Base-by-base conservation (phyloP, 2,329 filamentous ascomycete species). In the Sarocladium kiliense region DNA sequence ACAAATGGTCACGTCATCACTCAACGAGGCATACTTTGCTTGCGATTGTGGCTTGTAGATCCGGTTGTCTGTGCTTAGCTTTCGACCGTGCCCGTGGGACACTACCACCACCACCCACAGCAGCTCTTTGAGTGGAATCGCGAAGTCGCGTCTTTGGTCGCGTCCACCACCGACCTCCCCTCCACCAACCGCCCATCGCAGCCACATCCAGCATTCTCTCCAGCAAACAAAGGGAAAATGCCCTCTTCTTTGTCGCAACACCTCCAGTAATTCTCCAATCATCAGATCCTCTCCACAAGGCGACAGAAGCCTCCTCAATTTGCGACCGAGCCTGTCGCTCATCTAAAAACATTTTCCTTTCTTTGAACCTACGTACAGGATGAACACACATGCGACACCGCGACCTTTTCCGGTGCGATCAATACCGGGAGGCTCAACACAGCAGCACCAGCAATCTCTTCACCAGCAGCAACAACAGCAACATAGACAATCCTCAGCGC, bases 381-480 rank as follows among this genome's bases (percentile, higher is more conserved):
- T 73, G 70, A 73, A 72, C 58, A 58, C 68, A 26, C 71, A 74
- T 60, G 55, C 66, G 56, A 73, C 71, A 45, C 69, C 71, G 56
- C 68, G 71, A 32, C 64, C 66, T 6, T 72, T 72, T 57, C 64
- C 68, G 10, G 59, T 64, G 50, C 68, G 71, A 37, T 68, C 70
- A 53, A 59, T 71, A 58, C 66, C 63, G 27, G 65, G 62, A 19
- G 64, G 62, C 10, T 64, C 68, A 14, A 60, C 59, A 45, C 68
- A 68, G 42, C 66, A 67, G 37, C 63, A 65, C 25, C 67, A 68
- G 55, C 64, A 64, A 21, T 55, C 51, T 14, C 59, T 58, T 34
- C 59, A 59, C 19, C 56, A 54, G 18, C 55, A 55, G 41, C 47
- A 51, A 45, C 67, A 68, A 42, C 66, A 68, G 30, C 63, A 65